Evolutionary conservation across 257 asterid genomes (phyloP).

Genomic region (Galeopsis tetrahit): DNA sequence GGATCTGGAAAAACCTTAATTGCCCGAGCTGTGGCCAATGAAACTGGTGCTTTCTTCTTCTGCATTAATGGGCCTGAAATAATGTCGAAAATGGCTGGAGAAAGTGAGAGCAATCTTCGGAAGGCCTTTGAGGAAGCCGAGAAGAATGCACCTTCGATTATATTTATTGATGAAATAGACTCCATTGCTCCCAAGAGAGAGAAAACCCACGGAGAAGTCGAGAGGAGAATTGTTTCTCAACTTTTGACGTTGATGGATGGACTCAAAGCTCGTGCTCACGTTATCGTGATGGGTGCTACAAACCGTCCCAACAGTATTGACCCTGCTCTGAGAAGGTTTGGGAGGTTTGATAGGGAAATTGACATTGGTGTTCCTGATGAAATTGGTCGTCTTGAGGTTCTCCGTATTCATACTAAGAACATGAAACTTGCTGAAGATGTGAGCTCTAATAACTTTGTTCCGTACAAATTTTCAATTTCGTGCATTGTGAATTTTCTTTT

Average conservation of each 20-base stretch:
- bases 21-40: constrained; percentile 66
- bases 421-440: constrained; percentile 73
- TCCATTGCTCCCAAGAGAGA: constrained; percentile 72
- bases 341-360: constrained; percentile 63
- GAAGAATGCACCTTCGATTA: constrained; percentile 60
- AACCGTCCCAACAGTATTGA: constrained; percentile 66
- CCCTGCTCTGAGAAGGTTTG: constrained; percentile 65
- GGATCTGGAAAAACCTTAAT: constrained; percentile 64
- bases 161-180: constrained; percentile 58
- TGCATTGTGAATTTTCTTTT: constrained; percentile 2
- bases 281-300: constrained; percentile 64
- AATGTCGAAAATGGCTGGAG: constrained; percentile 65
- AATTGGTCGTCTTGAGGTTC: constrained; percentile 67
- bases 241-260: constrained; percentile 67
- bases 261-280: constrained; percentile 61
- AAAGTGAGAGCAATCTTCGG: constrained; percentile 63
- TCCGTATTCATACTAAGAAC: constrained; percentile 67
- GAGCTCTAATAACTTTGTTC: neutral
- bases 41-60: constrained; percentile 69
- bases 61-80: constrained; percentile 63
- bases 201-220: constrained; percentile 64
- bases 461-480: neutral
- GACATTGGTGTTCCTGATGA: constrained; percentile 68
- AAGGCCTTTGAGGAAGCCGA: constrained; percentile 71
- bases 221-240: constrained; percentile 65